Evolutionary conservation across 2,329 filamentous ascomycete species (phyloP).

Genomic region (Acarospora socialis): DNA sequence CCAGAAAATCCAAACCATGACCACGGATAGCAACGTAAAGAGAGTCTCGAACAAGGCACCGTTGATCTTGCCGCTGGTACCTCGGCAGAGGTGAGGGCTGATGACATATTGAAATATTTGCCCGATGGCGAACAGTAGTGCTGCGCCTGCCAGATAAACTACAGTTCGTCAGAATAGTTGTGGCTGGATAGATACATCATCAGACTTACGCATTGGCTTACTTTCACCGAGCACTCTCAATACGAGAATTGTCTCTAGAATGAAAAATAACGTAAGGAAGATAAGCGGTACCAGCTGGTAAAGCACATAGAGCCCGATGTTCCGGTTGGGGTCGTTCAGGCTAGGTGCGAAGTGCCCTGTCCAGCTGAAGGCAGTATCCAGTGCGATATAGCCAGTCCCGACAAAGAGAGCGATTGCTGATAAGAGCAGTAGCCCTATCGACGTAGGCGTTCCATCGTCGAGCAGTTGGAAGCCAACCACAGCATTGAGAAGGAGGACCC

Average conservation of each 20-base stretch:
- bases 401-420: constrained; percentile 65
- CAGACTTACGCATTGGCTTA: constrained; percentile 63
- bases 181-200: neutral
- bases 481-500: constrained; percentile 85
- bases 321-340: constrained; percentile 42
- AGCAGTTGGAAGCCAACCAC: constrained; percentile 85
- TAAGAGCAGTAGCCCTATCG: constrained; percentile 56
- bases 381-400: constrained; percentile 86
- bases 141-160: constrained; percentile 63
- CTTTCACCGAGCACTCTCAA: constrained; percentile 73
- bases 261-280: constrained; percentile 76
- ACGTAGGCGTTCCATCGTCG: constrained; percentile 82
- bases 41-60: constrained; percentile 85
- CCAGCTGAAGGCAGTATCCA: constrained; percentile 82
- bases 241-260: constrained; percentile 72
- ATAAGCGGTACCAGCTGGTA: constrained; percentile 83
- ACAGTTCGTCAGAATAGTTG: constrained; percentile 7
- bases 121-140: constrained; percentile 72
- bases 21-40: constrained; percentile 74
- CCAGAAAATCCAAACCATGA: constrained; percentile 89
- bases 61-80: constrained; percentile 74
- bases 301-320: constrained; percentile 81
- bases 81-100: constrained; percentile 78
- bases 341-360: constrained; percentile 62
- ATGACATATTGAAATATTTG: constrained; percentile 95